These are phyloP conservation scores for Coemansia sp. DNA, from an alignment of 192 early-diverging fungal genomes.

Conservation along the genomic window DNA sequence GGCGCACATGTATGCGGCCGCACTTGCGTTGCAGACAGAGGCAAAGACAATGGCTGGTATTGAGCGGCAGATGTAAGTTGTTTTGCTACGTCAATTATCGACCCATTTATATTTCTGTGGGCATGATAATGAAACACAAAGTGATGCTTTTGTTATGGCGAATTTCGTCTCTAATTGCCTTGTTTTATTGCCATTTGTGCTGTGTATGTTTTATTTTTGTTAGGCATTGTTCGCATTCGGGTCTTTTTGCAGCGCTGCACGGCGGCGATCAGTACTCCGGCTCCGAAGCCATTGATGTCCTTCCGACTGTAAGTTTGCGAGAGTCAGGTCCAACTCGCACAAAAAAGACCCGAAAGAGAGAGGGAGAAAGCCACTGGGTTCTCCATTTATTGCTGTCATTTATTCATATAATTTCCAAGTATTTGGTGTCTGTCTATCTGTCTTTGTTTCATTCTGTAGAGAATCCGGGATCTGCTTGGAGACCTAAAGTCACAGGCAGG, in stretches of 20 bases:
- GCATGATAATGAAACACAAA: background rate
- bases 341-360: too few relatives aligned
- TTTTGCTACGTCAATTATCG: too few relatives aligned
- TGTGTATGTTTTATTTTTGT: slow-evolving; percentile 12
- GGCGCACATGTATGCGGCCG: background rate
- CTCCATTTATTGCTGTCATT: too few relatives aligned
- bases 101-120: background rate
- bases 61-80: slow-evolving; percentile 42
- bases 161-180: too few relatives aligned
- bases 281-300: slow-evolving; percentile 28
- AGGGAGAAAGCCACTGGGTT: too few relatives aligned
- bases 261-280: slow-evolving; percentile 36
- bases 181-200: background rate
- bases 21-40: slow-evolving; percentile 4
- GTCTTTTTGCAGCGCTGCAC: slow-evolving; percentile 34
- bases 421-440: background rate
- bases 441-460: slow-evolving; percentile 15
- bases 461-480: slow-evolving; percentile 30
- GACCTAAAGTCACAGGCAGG: slow-evolving; percentile 48
- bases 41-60: slow-evolving; percentile 12
- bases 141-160: background rate
- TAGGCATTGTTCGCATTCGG: slow-evolving; percentile 33
- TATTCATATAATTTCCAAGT: background rate
- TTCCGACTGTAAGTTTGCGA: slow-evolving; percentile 35
- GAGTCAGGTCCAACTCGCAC: too few relatives aligned